Evolutionary conservation across 2,329 filamentous ascomycete species (phyloP), one percentile per base, ranked within the genome.

Genomic region (Bipolaris cookei): DNA sequence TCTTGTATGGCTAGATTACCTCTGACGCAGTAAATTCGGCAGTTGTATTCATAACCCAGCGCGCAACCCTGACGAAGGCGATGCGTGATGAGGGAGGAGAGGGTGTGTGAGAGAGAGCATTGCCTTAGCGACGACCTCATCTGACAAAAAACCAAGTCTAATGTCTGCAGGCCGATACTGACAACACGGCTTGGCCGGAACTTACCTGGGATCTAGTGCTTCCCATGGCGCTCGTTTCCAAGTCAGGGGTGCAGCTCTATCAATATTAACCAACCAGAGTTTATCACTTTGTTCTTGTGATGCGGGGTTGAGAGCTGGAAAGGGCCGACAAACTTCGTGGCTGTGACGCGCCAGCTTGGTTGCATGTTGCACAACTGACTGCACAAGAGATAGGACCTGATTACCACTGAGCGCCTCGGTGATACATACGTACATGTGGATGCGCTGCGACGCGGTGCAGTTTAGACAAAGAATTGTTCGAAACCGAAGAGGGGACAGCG

Each of bases 211-310:
- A 46, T 42, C 23, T 46, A 47, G 52, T 46, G 16, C 57, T 56
- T 59, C 52, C 63, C 53, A 67, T 21, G 41, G 41, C 37, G 47
- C 41, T 38, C 51, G 41, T 44, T 57, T 39, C 42, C 46, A 52
- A 59, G 63, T 58, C 56, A 58, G 63, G 58, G 20, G 41, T 18
- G 52, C 13, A 47, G 48, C 35, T 30, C 28, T 54, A n/a, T 63
- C 48, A 54, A 52, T 52, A 54, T 61, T 59, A 51, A 52, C 61
- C 61, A 62, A 57, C 51, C 52, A 50, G 34, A 21, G 53, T 60
- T 39, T 52, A 55, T 55, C 54, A 35, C 44, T 41, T 18, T 60
- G 59, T 41, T 59, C 64, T 61, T 64, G 61, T 66, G 63, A 67
- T 62, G 63, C 63, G 61, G 61, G 63, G 63, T 54, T 42, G 46